Evolutionary conservation across 306 rosid genomes (phyloP).

Genomic region (Citrullus colocynthis): DNA sequence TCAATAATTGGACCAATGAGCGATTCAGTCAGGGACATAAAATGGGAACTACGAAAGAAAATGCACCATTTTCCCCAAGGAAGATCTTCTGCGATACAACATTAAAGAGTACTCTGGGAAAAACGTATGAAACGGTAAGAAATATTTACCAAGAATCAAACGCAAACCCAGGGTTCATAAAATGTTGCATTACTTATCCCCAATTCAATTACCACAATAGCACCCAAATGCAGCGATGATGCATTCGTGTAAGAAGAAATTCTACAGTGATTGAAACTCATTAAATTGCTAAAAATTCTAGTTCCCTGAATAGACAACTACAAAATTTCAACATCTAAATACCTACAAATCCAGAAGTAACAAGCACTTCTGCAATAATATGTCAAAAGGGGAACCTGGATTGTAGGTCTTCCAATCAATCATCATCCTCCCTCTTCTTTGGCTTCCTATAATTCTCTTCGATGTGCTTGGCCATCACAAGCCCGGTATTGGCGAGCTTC

Average conservation of each 20-base stretch:
- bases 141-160: neutral
- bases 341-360: neutral
- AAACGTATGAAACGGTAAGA: neutral
- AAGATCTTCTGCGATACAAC: neutral
- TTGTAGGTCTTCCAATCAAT: neutral
- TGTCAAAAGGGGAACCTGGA: neutral
- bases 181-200: neutral
- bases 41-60: neutral
- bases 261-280: neutral
- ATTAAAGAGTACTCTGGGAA: neutral
- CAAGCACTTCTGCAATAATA: neutral
- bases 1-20: too few relatives aligned
- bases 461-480: conserved; percentile 23
- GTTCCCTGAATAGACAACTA: neutral
- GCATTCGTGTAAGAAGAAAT: neutral
- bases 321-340: neutral
- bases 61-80: neutral
- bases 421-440: conserved; percentile 25
- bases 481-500: conserved; percentile 24
- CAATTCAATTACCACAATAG: neutral
- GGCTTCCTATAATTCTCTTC: conserved; percentile 38
- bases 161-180: neutral
- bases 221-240: neutral
- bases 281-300: neutral
- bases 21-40: neutral